These are phyloP conservation scores for Furcasterigmium furcatum DNA, from an alignment of 2,329 filamentous ascomycete genomes.

Conservation along the genomic window DNA sequence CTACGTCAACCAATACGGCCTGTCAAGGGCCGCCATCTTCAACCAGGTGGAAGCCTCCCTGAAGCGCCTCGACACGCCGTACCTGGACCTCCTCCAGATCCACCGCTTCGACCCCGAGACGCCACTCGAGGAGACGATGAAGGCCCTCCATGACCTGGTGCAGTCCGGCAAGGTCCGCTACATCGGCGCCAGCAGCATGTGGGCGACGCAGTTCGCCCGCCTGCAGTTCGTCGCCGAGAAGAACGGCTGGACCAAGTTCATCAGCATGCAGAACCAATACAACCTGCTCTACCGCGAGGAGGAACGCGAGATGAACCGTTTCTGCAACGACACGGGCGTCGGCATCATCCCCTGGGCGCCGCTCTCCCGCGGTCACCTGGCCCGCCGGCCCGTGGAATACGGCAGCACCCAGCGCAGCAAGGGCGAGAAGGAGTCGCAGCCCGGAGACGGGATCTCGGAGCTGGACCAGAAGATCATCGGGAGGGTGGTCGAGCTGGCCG, in stretches of 20 bases:
- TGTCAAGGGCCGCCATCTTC: constrained; percentile 63
- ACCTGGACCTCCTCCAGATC: constrained; percentile 60
- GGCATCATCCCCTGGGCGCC: constrained; percentile 30
- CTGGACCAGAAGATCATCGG: constrained; percentile 27
- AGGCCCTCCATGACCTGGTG: constrained; percentile 57
- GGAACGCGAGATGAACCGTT: constrained; percentile 40
- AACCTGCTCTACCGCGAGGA: constrained; percentile 57
- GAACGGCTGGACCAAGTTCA: constrained; percentile 53
- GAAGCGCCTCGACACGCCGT: constrained; percentile 48
- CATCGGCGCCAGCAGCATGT: constrained; percentile 48
- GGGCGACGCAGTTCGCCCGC: constrained; percentile 43
- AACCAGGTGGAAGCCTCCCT: constrained; percentile 61
- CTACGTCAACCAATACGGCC: constrained; percentile 34
- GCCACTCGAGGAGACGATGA: constrained; percentile 59
- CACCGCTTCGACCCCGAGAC: constrained; percentile 52
- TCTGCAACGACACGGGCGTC: constrained; percentile 38
- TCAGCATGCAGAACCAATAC: constrained; percentile 56
- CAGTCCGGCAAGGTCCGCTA: constrained; percentile 54
- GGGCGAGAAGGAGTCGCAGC: constrained; percentile 24
- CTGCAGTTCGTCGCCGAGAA: constrained; percentile 49
- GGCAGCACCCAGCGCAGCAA: constrained; percentile 18
- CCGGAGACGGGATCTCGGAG: constrained; percentile 25
- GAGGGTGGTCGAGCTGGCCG: constrained; percentile 49
- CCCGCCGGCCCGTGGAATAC: constrained; percentile 19
- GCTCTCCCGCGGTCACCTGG: constrained; percentile 21